Percentiles rank a stretch among this genome's conserved stretches.
Evolutionary conservation across 225 moss, liverwort and hornwort genomes (phyloP).

Genomic region (Neckera pumila): DNA sequence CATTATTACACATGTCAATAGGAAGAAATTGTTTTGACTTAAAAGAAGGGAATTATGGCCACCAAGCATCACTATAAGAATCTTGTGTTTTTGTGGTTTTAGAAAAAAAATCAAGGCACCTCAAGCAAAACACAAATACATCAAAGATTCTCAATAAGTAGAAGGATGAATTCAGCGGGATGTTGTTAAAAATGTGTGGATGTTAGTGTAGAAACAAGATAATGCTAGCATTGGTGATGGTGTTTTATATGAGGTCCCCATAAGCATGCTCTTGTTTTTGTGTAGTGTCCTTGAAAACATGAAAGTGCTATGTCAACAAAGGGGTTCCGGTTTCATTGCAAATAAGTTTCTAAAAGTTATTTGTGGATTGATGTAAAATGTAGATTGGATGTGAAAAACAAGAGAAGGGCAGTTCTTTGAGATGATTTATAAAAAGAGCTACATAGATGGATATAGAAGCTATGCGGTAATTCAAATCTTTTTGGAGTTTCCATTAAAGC

Average conservation of each 20-base stretch:
- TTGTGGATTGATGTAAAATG: accelerated
- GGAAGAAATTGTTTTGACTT: too few relatives aligned
- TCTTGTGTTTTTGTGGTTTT: not conserved
- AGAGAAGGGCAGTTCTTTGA: accelerated
- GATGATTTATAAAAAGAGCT: not conserved
- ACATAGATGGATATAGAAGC: too few relatives aligned
- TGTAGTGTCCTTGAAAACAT: accelerated
- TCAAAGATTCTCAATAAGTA: not conserved
- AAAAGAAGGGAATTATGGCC: too few relatives aligned
- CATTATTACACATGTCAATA: too few relatives aligned
- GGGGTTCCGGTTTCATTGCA: accelerated
- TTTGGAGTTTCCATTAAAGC: accelerated
- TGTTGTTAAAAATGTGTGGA: accelerated
- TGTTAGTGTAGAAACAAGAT: accelerated
- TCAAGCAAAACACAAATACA: too few relatives aligned
- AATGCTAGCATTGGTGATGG: not conserved
- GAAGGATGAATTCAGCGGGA: accelerated
- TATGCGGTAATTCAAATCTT: accelerated
- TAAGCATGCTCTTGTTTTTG: too few relatives aligned
- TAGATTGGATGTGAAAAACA: not conserved
- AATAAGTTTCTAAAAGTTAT: not conserved
- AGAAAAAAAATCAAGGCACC: not conserved
- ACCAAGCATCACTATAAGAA: not conserved
- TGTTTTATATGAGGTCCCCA: too few relatives aligned
- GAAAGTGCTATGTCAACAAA: too few relatives aligned